phyloP scores from a whole-genome alignment of 2,329 filamentous ascomycete species.

The Fusarium kyushuense region DNA sequence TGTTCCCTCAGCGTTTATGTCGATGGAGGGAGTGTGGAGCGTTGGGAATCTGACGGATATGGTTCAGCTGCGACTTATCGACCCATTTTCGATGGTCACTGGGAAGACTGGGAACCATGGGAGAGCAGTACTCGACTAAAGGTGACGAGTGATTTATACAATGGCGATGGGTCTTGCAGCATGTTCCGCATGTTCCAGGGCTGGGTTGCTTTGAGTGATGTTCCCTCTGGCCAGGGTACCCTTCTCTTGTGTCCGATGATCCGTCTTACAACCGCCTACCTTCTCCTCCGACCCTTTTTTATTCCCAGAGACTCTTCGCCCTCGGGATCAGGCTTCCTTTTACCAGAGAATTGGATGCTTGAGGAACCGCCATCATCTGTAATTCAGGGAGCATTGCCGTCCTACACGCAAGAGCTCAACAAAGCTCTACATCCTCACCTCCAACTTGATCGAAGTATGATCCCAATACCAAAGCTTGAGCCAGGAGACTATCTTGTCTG shows the following conservation, averaged over 20 bases:
- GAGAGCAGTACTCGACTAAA: conserved; percentile 74
- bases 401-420: conserved; percentile 76
- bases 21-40: conserved; percentile 73
- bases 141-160: conserved; percentile 76
- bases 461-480: conserved; percentile 74
- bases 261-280: conserved; percentile 78
- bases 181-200: conserved; percentile 85
- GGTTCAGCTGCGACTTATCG: conserved; percentile 71
- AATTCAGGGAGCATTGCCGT: conserved; percentile 76
- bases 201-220: conserved; percentile 75
- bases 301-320: conserved; percentile 53
- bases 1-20: conserved; percentile 70
- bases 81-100: conserved; percentile 73
- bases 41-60: conserved; percentile 75
- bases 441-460: conserved; percentile 72
- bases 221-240: conserved; percentile 74
- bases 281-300: conserved; percentile 82
- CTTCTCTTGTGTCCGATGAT: conserved; percentile 79
- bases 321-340: conserved; percentile 55
- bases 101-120: conserved; percentile 83
- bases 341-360: conserved; percentile 67
- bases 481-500: conserved; percentile 82
- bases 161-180: conserved; percentile 77
- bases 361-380: conserved; percentile 59
- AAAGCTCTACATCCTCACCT: conserved; percentile 76